Base-by-base conservation (phyloP, 768 basidiomycete genomes). In the Pleurotus djamor region DNA sequence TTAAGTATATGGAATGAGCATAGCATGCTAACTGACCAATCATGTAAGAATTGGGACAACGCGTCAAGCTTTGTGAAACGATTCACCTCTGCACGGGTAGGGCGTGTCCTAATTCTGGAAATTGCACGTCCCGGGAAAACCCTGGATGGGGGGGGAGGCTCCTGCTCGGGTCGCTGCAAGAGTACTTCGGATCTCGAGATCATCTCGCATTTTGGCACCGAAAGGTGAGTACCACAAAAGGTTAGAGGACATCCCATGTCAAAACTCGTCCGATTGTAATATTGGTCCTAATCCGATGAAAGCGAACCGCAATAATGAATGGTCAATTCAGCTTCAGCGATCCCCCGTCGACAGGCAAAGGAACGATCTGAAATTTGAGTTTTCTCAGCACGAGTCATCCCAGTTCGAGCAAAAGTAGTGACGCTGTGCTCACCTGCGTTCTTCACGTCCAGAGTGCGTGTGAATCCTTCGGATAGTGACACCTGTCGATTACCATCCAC, bases 221-320 rank as follows among this genome's bases (percentile, higher is more conserved):
- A 35, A 50, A 35, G 28, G 21, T 2, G 34, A 33, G 41, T 43
- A 43, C 54, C 54, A 38, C 54, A 56, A 56, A 56, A 56, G 54
- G 54, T 44, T 56, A 56, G 54, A 28, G 14, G 54, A 34, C 54
- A 56, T 56, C 54, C 54, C 54, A 56, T 56, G 54, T 56, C 54
- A 56, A 56, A 41, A 9, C n/a, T 28, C 2, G 13, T 21, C 8
- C 35, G 52, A 51, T n/a, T 43, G 41, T n/a, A 37, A 36, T 56
- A 41, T 41, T 41, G 38, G 38, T 38, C 54, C 41, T 17, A 56
- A 21, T 54, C 47, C 47, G 49, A 33, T 33, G 17, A 28, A 4
- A 50, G 16, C 54, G 54, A 56, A 56, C 54, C 54, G 44, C 54
- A 41, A 41, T 44, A 17, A 12, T 56, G 38, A 38, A 12, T 56